Percentiles rank a stretch among this genome's conserved stretches.
These are phyloP conservation scores for Podila epicladia DNA, from an alignment of 192 early-diverging fungal species.

Conservation along the genomic window DNA sequence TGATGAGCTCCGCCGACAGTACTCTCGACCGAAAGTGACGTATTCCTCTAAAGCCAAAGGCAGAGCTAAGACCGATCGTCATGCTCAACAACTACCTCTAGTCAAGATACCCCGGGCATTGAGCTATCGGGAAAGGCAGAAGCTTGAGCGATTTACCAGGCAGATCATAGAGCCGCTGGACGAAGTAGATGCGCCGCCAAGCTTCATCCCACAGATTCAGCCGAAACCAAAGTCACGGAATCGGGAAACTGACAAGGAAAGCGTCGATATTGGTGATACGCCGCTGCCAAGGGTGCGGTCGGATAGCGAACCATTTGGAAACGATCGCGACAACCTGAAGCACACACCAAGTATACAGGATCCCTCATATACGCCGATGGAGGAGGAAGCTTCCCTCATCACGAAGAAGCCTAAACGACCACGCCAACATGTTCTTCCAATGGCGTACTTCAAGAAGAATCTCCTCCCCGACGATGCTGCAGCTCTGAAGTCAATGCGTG, in stretches of 20 bases:
- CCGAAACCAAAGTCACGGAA: background rate
- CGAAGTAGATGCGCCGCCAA: background rate
- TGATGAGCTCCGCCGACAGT: conserved; percentile 12
- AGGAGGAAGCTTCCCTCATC: background rate
- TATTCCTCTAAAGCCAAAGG: background rate
- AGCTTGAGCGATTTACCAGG: conserved; percentile 11
- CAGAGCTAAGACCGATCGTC: background rate
- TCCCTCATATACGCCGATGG: background rate
- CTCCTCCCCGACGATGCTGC: conserved; percentile 15
- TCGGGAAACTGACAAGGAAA: background rate
- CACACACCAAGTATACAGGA: background rate
- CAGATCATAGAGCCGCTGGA: conserved; percentile 1
- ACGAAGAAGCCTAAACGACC: background rate
- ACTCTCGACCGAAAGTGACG: background rate
- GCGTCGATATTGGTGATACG: no score
- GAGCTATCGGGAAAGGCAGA: background rate
- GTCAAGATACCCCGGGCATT: conserved; percentile 1
- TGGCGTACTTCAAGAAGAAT: conserved; percentile 21
- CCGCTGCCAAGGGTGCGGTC: no score
- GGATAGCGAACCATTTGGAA: background rate
- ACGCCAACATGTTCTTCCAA: conserved; percentile 21
- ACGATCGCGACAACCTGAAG: background rate
- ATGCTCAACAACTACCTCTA: background rate
- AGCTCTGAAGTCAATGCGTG: conserved; percentile 9
- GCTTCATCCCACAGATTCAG: background rate